These are phyloP conservation scores for Eustoma russellianum DNA, from an alignment of 257 asterid genomes.

Conservation along the genomic window DNA sequence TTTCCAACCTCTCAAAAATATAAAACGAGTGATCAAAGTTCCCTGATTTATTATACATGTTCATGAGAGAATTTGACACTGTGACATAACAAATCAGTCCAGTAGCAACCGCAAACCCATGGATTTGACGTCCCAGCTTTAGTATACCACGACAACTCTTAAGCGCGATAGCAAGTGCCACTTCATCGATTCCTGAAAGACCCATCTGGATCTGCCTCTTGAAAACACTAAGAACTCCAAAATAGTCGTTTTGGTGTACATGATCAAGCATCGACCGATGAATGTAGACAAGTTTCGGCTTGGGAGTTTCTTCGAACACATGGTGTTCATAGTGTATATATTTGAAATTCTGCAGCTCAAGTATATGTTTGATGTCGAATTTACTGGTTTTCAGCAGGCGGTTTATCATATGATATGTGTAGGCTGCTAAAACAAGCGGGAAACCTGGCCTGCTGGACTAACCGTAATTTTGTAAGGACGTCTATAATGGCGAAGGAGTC, in stretches of 20 bases:
- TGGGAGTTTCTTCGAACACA: constrained; percentile 52
- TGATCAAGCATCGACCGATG: constrained; percentile 56
- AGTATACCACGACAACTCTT: constrained; percentile 55
- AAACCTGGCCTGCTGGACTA: no score
- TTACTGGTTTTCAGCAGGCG: constrained; percentile 30
- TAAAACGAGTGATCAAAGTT: constrained; percentile 32
- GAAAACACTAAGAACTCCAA: constrained; percentile 49
- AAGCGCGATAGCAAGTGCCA: constrained; percentile 52
- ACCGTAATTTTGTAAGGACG: no score
- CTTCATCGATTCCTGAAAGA: constrained; percentile 47
- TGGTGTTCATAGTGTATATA: constrained; percentile 25
- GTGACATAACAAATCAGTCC: constrained; percentile 32
- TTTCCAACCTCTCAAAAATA: constrained; percentile 35
- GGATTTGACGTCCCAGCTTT: constrained; percentile 52
- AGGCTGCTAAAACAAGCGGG: background rate
- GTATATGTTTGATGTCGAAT: constrained; percentile 11
- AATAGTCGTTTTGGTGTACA: constrained; percentile 32
- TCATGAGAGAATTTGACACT: constrained; percentile 82
- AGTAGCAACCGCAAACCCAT: constrained; percentile 43
- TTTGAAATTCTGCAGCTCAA: background rate
- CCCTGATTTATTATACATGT: constrained; percentile 58
- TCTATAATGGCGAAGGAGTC: no score
- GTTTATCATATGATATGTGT: constrained; percentile 19
- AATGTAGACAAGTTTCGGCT: constrained; percentile 23
- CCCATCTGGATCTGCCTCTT: constrained; percentile 44